Evolutionary conservation across 192 early-diverging fungal species (phyloP).

Genomic region (Mortierella alpina): DNA sequence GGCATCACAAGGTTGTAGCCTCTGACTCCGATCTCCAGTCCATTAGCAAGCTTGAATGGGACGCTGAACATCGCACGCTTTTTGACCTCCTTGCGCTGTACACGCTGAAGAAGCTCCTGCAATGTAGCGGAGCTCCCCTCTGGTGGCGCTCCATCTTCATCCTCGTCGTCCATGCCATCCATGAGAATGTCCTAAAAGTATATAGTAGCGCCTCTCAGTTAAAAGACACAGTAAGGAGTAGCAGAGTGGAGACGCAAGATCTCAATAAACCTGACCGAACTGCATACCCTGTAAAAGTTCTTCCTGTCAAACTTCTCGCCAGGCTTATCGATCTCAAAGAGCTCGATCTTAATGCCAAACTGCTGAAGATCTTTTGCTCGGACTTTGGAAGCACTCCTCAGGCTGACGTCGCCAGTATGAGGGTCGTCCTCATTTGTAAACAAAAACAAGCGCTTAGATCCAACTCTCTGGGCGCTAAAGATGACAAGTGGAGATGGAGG

Average conservation of each 20-base stretch:
- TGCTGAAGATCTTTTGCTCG: conserved; percentile 74
- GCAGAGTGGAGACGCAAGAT: conserved; percentile 10
- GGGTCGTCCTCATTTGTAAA: conserved; percentile 80
- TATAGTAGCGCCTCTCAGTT: not conserved
- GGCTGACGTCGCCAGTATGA: conserved; percentile 56
- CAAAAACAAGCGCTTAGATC: conserved; percentile 74
- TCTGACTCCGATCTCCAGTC: conserved; percentile 74
- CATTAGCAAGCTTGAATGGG: conserved; percentile 69
- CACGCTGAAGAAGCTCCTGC: conserved; percentile 60
- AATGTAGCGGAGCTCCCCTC: conserved; percentile 51
- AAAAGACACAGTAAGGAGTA: not conserved
- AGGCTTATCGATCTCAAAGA: conserved; percentile 69
- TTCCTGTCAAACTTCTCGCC: conserved; percentile 64
- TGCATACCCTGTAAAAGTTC: conserved; percentile 68
- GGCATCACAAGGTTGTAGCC: conserved; percentile 72
- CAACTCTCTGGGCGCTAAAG: conserved; percentile 58
- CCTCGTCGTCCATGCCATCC: conserved; percentile 43
- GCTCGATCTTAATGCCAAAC: conserved; percentile 67
- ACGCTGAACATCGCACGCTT: conserved; percentile 69
- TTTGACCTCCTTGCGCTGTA: conserved; percentile 71
- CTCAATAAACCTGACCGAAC: not conserved
- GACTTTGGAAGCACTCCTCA: conserved; percentile 64
- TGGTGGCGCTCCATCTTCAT: conserved; percentile 11
- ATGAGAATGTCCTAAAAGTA: conserved; percentile 52
- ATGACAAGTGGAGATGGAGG: not conserved